These are phyloP conservation scores for Colletotrichum zoysiae DNA, from an alignment of 2,329 filamentous ascomycete species.

Conservation along the genomic window DNA sequence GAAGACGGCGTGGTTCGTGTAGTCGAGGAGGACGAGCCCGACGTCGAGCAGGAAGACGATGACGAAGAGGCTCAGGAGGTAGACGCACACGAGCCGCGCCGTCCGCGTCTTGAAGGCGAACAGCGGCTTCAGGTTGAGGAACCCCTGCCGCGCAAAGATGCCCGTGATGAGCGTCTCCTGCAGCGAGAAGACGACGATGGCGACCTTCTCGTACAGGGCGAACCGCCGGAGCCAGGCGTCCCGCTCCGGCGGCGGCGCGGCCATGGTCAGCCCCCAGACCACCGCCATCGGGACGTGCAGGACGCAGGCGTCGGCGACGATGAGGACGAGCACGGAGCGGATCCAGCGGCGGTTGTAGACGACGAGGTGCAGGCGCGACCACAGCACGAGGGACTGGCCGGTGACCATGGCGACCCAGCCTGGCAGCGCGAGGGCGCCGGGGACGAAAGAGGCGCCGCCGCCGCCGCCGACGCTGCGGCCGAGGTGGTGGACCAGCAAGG, in stretches of 20 bases:
- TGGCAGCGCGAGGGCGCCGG: slow-evolving; percentile 28
- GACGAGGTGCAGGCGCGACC: slow-evolving; percentile 68
- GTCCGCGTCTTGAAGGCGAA: slow-evolving; percentile 54
- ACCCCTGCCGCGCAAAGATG: slow-evolving; percentile 66
- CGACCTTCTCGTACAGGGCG: slow-evolving; percentile 64
- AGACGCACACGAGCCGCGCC: slow-evolving; percentile 52
- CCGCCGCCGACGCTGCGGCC: slow-evolving; percentile 51
- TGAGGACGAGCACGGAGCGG: slow-evolving; percentile 60
- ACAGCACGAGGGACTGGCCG: slow-evolving; percentile 50
- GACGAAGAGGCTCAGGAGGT: slow-evolving; percentile 54
- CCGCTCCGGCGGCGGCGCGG: slow-evolving; percentile 44
- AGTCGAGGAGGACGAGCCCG: slow-evolving; percentile 53
- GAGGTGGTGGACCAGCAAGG: slow-evolving; percentile 59
- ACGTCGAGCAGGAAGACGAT: slow-evolving; percentile 57
- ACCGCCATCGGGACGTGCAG: slow-evolving; percentile 63
- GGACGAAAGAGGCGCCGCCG: slow-evolving; percentile 45
- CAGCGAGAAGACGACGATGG: slow-evolving; percentile 67
- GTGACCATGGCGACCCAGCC: slow-evolving; percentile 69
- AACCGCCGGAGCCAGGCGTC: slow-evolving; percentile 48
- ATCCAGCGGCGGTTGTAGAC: slow-evolving; percentile 47
- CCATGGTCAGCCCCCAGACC: slow-evolving; percentile 59
- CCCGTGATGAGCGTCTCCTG: slow-evolving; percentile 67
- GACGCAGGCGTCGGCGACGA: slow-evolving; percentile 62
- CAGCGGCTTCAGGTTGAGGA: slow-evolving; percentile 43
- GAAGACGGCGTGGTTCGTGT: slow-evolving; percentile 50